Conservation (phyloP, 2,329 filamentous ascomycete genomes). For the Alternaria sp. region DNA sequence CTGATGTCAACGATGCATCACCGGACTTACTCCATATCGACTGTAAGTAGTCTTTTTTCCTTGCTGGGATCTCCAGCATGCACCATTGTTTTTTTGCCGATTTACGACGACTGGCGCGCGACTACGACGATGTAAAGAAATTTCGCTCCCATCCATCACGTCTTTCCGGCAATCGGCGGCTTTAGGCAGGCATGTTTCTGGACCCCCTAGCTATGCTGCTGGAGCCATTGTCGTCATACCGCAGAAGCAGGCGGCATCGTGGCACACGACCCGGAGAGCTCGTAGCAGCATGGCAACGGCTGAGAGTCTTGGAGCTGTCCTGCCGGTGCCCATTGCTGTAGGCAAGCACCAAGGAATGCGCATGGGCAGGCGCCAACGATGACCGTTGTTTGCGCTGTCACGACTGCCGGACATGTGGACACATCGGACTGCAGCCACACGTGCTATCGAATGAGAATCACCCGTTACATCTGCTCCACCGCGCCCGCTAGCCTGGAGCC, state of each 20-base stretch:
- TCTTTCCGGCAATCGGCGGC: slow-evolving; percentile 38
- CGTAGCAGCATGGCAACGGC: neutral
- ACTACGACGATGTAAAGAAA: slow-evolving; percentile 15
- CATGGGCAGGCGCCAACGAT: slow-evolving; percentile 4
- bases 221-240: slow-evolving; percentile 31
- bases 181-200: slow-evolving; percentile 19
- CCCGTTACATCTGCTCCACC: slow-evolving; percentile 36
- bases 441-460: slow-evolving; percentile 31
- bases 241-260: slow-evolving; percentile 19
- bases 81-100: slow-evolving; percentile 23
- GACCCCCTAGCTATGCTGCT: slow-evolving; percentile 9
- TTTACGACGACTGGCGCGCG: slow-evolving; percentile 16
- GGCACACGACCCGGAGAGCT: slow-evolving; percentile 35
- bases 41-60: slow-evolving; percentile 36
- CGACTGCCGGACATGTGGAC: slow-evolving; percentile 35
- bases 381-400: neutral
- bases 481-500: slow-evolving; percentile 31
- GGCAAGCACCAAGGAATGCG: slow-evolving; percentile 11
- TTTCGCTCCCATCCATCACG: slow-evolving; percentile 19
- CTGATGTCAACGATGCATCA: slow-evolving; percentile 28
- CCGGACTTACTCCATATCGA: slow-evolving; percentile 46
- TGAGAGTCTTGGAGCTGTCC: neutral
- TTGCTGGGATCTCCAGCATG: slow-evolving; percentile 7
- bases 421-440: slow-evolving; percentile 26
- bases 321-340: slow-evolving; percentile 7